Percentiles rank a stretch among this genome's conserved stretches.
Conservation (phyloP, 208 protist genomes). For the Crithidia acanthocephali region DNA sequence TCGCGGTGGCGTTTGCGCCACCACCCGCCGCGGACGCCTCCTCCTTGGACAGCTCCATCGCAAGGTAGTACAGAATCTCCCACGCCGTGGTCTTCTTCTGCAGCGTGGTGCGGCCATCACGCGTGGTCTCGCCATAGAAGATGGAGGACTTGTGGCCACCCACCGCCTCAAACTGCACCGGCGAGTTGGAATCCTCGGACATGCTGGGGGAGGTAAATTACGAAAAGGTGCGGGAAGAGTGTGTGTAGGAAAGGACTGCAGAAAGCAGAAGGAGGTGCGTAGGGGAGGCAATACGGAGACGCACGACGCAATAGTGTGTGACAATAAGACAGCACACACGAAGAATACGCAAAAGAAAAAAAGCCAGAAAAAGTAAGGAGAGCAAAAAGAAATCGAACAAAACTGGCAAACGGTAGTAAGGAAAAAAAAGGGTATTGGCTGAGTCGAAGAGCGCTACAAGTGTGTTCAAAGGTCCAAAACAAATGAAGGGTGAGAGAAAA, state of each 20-base stretch:
- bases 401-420: too few relatives aligned
- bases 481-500: background rate
- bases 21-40: background rate
- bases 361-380: background rate
- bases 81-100: slow-evolving; percentile 69
- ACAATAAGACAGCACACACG: too few relatives aligned
- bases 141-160: slow-evolving; percentile 66
- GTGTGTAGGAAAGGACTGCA: background rate
- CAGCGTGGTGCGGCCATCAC: slow-evolving; percentile 53
- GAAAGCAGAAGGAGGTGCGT: background rate
- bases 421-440: background rate
- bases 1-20: background rate
- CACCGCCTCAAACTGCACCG: slow-evolving; percentile 45
- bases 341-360: too few relatives aligned
- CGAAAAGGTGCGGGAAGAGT: background rate
- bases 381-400: too few relatives aligned
- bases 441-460: background rate
- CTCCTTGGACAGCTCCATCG: slow-evolving; percentile 36
- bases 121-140: slow-evolving; percentile 47
- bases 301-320: too few relatives aligned
- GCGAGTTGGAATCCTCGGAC: background rate
- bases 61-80: slow-evolving; percentile 76
- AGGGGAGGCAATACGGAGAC: too few relatives aligned
- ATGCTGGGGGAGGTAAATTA: slow-evolving; percentile 1
- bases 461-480: background rate